Evolutionary conservation across 2,329 filamentous ascomycete species (phyloP), one percentile per base, ranked within the genome.

Genomic region (Penicillium oxalicum): DNA sequence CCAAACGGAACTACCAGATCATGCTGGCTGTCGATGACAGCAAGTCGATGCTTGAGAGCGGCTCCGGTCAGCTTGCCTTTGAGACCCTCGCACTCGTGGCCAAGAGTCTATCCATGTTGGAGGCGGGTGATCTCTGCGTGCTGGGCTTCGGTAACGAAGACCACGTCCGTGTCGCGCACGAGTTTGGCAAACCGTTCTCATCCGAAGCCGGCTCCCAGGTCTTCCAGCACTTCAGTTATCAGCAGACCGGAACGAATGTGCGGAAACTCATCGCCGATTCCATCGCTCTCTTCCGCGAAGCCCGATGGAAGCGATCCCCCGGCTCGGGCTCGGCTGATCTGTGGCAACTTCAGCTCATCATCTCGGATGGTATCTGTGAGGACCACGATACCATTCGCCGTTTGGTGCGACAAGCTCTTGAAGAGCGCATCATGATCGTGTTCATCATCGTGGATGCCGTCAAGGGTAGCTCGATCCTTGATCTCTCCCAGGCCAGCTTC

Each of bases 21-120:
- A 83, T 98, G 74, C 85, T 99, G 43, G 94, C 93, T 35, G 89
- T 99, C 34, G 93, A 99, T 69, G 93, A 98, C 74, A 91, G 86
- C 61, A 88, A 87, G 68, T 90, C 84, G 51, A 99, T 99, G 93
- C 84, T 87, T 12, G 90, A 95, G 65, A 82, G 80, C 25, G 80
- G 81, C 2, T 86, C 86, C 8, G 87, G 86, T 37, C 78, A 81
- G 13, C 80, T 98, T 4, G 93, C 93, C 0, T 89, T 98, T 65
- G 90, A 97, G 65, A 96, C 91, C 0, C 82, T 98, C 3, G 91
- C 94, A 28, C 87, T 98, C 69, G 86, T 98, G 8, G 86, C 89
- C 4, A 86, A 89, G 52, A 86, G 86, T 24, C 79, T 99, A 25
- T 84, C 84, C 39, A 94, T 96, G 85, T 83, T 98, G 34, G 94